A percentile compares a stretch with the other conserved stretches of the same genome.
Conservation (phyloP, 805 yeast species). For the Ogataea parapolymorpha region DNA sequence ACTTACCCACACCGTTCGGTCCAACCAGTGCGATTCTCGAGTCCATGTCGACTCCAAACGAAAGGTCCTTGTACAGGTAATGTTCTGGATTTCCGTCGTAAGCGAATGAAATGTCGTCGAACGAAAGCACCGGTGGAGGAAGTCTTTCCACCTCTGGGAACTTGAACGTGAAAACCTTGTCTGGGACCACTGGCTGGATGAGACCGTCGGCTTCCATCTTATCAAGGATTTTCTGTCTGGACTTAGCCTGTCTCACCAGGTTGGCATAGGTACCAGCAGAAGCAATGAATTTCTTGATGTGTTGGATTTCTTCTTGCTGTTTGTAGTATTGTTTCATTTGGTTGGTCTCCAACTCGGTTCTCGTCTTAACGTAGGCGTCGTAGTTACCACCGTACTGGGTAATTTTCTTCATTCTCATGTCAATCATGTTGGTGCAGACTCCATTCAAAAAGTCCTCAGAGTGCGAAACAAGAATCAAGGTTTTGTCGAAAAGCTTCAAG, state of each 20-base stretch:
- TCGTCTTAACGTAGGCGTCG: slow-evolving; percentile 93
- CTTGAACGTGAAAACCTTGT: slow-evolving; percentile 89
- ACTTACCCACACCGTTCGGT: slow-evolving; percentile 99
- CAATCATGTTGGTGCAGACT: slow-evolving; percentile 97
- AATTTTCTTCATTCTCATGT: slow-evolving; percentile 84
- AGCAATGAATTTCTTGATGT: slow-evolving; percentile 97
- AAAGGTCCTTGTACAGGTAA: slow-evolving; percentile 84
- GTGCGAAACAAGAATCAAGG: slow-evolving; percentile 91
- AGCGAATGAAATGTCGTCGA: slow-evolving; percentile 90
- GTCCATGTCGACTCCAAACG: slow-evolving; percentile 99
- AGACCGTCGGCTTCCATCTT: slow-evolving; percentile 99
- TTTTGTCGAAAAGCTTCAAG: slow-evolving; percentile 89
- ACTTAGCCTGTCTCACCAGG: slow-evolving; percentile 97
- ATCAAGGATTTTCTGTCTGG: slow-evolving; percentile 98
- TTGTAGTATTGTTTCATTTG: slow-evolving; percentile 96
- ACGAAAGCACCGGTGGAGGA: slow-evolving; percentile 98
- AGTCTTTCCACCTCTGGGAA: slow-evolving; percentile 95
- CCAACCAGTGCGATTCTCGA: slow-evolving; percentile 97
- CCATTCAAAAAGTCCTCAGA: slow-evolving; percentile 99
- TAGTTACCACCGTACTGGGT: slow-evolving; percentile 94
- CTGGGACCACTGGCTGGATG: slow-evolving; percentile 87
- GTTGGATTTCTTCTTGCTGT: slow-evolving; percentile 98
- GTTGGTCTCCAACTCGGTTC: slow-evolving; percentile 89
- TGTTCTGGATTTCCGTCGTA: slow-evolving; percentile 82
- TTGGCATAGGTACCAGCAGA: slow-evolving; percentile 99